These are phyloP conservation scores for Seiridium unicorne DNA, from an alignment of 2,329 filamentous ascomycete genomes.

Conservation along the genomic window DNA sequence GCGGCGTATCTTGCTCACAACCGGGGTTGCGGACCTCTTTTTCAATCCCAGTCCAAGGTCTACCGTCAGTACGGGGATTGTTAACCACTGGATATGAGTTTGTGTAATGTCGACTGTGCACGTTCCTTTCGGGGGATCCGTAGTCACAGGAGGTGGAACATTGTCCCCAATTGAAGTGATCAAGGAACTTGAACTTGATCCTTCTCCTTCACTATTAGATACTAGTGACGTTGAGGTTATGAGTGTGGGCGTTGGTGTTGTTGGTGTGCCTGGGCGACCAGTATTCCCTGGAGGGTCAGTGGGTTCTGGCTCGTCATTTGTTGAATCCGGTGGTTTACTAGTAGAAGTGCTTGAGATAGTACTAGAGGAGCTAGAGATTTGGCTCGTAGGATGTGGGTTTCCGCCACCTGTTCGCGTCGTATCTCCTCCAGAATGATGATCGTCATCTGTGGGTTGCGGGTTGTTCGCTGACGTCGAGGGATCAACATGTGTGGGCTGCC, in stretches of 20 bases:
- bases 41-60: not conserved
- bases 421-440: not conserved
- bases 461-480: not conserved
- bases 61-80: not conserved
- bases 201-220: not conserved
- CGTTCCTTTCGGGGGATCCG: not conserved
- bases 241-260: too few relatives aligned
- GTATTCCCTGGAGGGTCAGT: not conserved
- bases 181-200: not conserved
- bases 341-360: not conserved
- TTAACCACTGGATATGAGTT: not conserved
- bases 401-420: not conserved
- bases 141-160: not conserved
- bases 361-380: too few relatives aligned
- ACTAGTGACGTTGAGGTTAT: not conserved
- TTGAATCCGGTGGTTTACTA: not conserved
- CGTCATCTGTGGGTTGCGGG: not conserved
- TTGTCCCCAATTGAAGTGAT: not conserved
- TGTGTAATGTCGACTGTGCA: not conserved
- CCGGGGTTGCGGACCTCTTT: not conserved
- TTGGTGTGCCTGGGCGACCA: not conserved
- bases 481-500: not conserved
- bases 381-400: not conserved
- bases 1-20: not conserved
- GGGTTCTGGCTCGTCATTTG: not conserved